Percentiles rank a stretch among this genome's conserved stretches.
These are phyloP conservation scores for Suillus spraguei DNA, from an alignment of 768 basidiomycete genomes.

Conservation along the genomic window DNA sequence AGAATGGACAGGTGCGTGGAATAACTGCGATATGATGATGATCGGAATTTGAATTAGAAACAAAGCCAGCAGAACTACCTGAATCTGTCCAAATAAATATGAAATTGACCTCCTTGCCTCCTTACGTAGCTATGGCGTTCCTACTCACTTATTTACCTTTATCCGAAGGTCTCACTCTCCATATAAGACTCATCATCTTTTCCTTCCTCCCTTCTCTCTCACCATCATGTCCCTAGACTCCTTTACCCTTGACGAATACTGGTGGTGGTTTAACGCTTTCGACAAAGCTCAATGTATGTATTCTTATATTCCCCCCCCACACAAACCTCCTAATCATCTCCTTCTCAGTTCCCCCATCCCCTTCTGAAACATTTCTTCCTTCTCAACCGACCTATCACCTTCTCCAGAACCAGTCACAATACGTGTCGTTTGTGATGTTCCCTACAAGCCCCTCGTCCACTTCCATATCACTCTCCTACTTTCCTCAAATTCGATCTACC, in stretches of 20 bases:
- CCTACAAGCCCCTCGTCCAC: constrained; percentile 66
- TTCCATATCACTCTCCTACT: constrained; percentile 69
- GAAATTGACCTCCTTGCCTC: neutral
- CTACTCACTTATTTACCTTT: too few species aligned
- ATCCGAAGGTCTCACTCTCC: constrained; percentile 1
- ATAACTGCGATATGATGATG: too few species aligned
- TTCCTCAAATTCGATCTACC: constrained; percentile 71
- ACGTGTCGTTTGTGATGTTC: constrained; percentile 64
- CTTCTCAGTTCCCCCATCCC: constrained; percentile 47
- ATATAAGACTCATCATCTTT: neutral
- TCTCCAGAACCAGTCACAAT: constrained; percentile 33
- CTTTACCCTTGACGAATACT: too few species aligned
- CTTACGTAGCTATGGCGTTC: too few species aligned
- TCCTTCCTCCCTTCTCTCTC: neutral
- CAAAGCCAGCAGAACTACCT: too few species aligned
- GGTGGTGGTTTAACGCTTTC: neutral
- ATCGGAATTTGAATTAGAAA: constrained; percentile 9
- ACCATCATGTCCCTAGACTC: neutral
- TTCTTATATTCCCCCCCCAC: too few species aligned
- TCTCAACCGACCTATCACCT: constrained; percentile 27
- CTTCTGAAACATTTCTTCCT: constrained; percentile 40
- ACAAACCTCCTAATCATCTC: constrained; percentile 10
- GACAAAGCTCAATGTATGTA: neutral
- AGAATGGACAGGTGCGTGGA: too few species aligned
- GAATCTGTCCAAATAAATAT: too few species aligned